These are phyloP conservation scores for Fragaria nilgerrensis DNA, from an alignment of 306 rosid genomes.

Conservation along the genomic window DNA sequence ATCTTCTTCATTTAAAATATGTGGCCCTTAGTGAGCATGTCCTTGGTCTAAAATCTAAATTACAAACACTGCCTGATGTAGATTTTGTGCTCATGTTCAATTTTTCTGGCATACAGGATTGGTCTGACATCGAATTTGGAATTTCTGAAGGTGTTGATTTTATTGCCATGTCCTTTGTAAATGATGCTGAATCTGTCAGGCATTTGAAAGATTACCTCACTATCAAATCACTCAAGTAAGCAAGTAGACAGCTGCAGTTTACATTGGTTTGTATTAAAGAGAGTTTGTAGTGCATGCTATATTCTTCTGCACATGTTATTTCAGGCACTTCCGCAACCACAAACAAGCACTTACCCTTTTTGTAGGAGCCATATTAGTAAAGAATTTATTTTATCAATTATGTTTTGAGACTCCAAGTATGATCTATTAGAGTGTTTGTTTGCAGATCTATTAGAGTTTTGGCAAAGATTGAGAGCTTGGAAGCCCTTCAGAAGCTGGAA, in stretches of 20 bases:
- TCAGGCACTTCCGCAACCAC: neutral
- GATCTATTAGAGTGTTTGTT: slow-evolving; percentile 19
- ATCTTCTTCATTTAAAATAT: neutral
- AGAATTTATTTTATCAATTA: neutral
- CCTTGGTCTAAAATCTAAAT: neutral
- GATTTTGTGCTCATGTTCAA: slow-evolving; percentile 5
- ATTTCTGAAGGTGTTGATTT: slow-evolving; percentile 72
- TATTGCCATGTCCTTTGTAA: slow-evolving; percentile 83
- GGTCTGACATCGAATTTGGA: slow-evolving; percentile 78
- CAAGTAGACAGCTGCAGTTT: slow-evolving; percentile 14
- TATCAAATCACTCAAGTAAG: slow-evolving; percentile 68
- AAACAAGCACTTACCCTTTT: neutral
- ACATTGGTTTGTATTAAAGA: neutral
- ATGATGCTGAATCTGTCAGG: slow-evolving; percentile 53
- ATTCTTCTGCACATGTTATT: neutral
- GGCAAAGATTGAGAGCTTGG: slow-evolving; percentile 90
- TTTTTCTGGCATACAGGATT: slow-evolving; percentile 54
- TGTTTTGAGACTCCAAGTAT: slow-evolving; percentile 3
- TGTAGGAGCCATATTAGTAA: neutral
- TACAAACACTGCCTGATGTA: neutral
- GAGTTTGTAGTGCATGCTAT: neutral
- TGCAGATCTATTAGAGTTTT: slow-evolving; percentile 64
- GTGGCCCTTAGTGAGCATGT: neutral
- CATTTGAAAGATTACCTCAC: slow-evolving; percentile 66
- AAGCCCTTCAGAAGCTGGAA: slow-evolving; percentile 66